phyloP scores from a whole-genome alignment of 345 rosid genomes.

The Citrus australasica region DNA sequence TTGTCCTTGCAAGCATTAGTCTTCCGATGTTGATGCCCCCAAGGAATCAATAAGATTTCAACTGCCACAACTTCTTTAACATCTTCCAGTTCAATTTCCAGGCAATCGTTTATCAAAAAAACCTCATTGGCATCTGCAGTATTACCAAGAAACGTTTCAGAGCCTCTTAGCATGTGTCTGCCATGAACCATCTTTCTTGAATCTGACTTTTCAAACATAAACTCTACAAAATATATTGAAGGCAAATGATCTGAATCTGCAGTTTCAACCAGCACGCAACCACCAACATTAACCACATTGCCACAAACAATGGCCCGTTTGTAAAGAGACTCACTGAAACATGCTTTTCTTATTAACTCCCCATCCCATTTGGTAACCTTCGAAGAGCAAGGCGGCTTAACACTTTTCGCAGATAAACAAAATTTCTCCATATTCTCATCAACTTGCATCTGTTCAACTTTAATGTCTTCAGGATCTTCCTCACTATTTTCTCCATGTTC shows the following conservation, averaged over 20 bases:
- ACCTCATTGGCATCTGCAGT: slow-evolving; percentile 60
- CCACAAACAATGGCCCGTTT: slow-evolving; percentile 43
- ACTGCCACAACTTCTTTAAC: slow-evolving; percentile 34
- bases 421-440: slow-evolving; percentile 1
- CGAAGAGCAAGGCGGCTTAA: slow-evolving; percentile 21
- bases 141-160: slow-evolving; percentile 49
- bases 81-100: slow-evolving; percentile 38
- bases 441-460: slow-evolving; percentile 20
- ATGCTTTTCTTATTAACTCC: slow-evolving; percentile 30
- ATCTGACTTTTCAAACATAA: slow-evolving; percentile 48
- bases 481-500: slow-evolving; percentile 46
- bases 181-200: slow-evolving; percentile 59
- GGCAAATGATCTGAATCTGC: slow-evolving; percentile 40
- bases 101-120: slow-evolving; percentile 48
- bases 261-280: slow-evolving; percentile 33
- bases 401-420: slow-evolving; percentile 10
- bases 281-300: slow-evolving; percentile 43
- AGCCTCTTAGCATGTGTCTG: slow-evolving; percentile 42
- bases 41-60: slow-evolving; percentile 44
- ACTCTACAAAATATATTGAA: slow-evolving; percentile 55
- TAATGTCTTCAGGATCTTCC: slow-evolving; percentile 27
- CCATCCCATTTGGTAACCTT: slow-evolving; percentile 54
- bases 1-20: slow-evolving; percentile 38
- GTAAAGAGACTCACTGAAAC: slow-evolving; percentile 46
- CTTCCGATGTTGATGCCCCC: slow-evolving; percentile 66